Evolutionary conservation across 2,329 filamentous ascomycete species (phyloP).

Genomic region (Ascochyta clinopodiicola): DNA sequence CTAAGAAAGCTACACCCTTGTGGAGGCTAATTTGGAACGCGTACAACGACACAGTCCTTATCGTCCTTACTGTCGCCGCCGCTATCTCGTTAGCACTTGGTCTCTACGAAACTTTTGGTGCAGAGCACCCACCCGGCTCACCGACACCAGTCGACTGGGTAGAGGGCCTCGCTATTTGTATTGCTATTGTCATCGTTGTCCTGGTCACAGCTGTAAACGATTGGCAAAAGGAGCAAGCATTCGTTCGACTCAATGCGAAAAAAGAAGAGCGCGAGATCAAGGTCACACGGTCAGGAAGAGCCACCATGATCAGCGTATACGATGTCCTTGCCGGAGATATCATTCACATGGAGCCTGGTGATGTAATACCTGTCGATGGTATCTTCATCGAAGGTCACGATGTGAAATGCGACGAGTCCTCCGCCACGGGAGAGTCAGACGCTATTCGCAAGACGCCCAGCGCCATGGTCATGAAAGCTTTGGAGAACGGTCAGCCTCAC

Average conservation of each 20-base stretch:
- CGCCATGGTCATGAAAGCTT: constrained; percentile 63
- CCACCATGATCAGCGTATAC: constrained; percentile 61
- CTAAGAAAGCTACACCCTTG: constrained; percentile 68
- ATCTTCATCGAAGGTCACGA: constrained; percentile 70
- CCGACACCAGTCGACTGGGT: constrained; percentile 52
- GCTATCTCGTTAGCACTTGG: constrained; percentile 72
- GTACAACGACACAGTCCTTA: constrained; percentile 76
- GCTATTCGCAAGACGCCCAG: constrained; percentile 70
- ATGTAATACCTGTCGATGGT: constrained; percentile 73
- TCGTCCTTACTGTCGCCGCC: constrained; percentile 72
- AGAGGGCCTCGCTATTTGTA: constrained; percentile 46
- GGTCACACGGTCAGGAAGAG: constrained; percentile 68
- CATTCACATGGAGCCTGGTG: constrained; percentile 71
- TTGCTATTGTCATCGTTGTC: constrained; percentile 49
- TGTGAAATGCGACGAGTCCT: constrained; percentile 75
- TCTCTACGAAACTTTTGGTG: constrained; percentile 69
- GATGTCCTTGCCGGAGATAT: constrained; percentile 74
- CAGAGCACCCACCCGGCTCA: constrained; percentile 50
- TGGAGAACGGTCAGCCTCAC: constrained; percentile 58
- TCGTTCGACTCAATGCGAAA: constrained; percentile 44
- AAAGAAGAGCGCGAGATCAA: constrained; percentile 47
- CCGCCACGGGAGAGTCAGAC: constrained; percentile 75
- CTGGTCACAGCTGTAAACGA: constrained; percentile 47
- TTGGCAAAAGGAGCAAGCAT: constrained; percentile 47
- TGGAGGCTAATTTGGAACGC: constrained; percentile 70